phyloP scores from a whole-genome alignment of 257 asterid genomes.

The Jaltomata sinuosa region DNA sequence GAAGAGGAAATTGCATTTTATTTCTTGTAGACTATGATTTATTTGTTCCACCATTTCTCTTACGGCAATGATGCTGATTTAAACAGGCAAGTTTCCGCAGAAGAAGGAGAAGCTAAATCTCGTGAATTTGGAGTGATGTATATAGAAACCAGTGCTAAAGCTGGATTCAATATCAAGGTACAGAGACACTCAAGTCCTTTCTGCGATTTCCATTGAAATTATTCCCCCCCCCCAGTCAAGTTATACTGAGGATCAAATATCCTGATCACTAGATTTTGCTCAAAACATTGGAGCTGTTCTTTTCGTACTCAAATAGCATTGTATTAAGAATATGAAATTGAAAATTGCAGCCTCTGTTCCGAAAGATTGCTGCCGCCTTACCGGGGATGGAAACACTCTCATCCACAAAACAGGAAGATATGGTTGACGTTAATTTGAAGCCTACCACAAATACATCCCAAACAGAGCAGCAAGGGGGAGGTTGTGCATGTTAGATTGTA shows the following conservation, averaged over 20 bases:
- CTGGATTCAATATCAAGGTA: constrained; percentile 93
- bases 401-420: constrained; percentile 69
- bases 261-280: not conserved
- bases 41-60: not conserved
- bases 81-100: constrained; percentile 83
- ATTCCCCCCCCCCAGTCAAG: not conserved
- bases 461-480: constrained; percentile 81
- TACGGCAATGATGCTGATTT: not conserved
- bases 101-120: constrained; percentile 82
- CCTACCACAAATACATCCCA: constrained; percentile 49
- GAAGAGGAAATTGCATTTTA: not conserved
- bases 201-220: not conserved
- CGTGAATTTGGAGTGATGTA: constrained; percentile 68
- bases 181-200: not conserved
- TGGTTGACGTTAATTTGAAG: constrained; percentile 84
- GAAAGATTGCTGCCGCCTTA: constrained; percentile 80
- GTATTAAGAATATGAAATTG: not conserved
- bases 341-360: constrained; percentile 61
- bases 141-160: constrained; percentile 31
- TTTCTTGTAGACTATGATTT: not conserved
- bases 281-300: not conserved
- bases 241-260: not conserved
- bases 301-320: not conserved
- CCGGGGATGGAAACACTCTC: constrained; percentile 86
- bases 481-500: constrained; percentile 59